Conservation (phyloP, 192 early-diverging fungal genomes). For the Radiomyces spectabilis region DNA sequence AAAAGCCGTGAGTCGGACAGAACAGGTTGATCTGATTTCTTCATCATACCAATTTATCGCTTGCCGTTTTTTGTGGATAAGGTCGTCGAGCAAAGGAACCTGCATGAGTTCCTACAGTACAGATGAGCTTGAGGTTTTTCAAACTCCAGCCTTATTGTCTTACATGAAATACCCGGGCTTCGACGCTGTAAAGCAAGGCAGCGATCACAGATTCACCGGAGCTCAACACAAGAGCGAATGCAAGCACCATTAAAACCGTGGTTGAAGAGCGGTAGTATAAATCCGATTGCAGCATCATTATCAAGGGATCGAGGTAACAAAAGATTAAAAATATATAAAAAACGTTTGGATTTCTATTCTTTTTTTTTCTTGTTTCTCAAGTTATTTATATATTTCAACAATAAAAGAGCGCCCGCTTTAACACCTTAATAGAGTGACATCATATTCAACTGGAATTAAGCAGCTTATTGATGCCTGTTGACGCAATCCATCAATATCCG, state of each 20-base stretch:
- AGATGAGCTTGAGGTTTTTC: not conserved
- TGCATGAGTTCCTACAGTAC: not conserved
- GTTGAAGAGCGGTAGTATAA: not conserved
- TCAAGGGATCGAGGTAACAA: too few species aligned
- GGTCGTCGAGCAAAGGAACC: not conserved
- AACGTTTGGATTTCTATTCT: too few species aligned
- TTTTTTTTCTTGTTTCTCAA: too few species aligned
- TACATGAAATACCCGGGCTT: conserved; percentile 5
- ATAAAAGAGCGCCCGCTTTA: too few species aligned
- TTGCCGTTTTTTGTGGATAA: not conserved
- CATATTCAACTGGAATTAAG: too few species aligned
- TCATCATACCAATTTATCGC: not conserved
- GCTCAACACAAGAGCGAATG: not conserved
- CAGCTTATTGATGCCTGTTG: too few species aligned
- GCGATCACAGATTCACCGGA: not conserved
- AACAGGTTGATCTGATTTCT: too few species aligned
- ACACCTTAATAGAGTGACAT: too few species aligned
- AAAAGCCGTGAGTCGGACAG: not conserved
- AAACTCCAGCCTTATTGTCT: not conserved
- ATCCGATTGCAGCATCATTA: too few species aligned
- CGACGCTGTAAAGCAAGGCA: not conserved
- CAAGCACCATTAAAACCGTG: not conserved
- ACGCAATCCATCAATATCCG: too few species aligned
- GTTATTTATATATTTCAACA: too few species aligned
- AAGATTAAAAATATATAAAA: too few species aligned